These are phyloP conservation scores for Paramecium biaurelia DNA, from an alignment of 73 alveolate species.

Conservation along the genomic window DNA sequence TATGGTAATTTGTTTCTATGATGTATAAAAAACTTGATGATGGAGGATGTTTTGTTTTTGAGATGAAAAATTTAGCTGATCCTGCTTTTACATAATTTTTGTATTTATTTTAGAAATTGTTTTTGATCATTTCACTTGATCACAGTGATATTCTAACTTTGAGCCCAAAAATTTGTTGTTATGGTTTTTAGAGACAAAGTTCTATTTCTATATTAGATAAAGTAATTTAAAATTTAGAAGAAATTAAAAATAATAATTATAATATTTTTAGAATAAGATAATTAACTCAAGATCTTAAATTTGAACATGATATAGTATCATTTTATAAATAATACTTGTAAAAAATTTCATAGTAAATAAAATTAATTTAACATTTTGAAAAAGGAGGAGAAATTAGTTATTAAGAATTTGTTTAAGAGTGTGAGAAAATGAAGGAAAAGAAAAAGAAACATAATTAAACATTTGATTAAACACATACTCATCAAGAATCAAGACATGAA, in stretches of 20 bases:
- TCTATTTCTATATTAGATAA: neutral
- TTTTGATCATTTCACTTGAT: neutral
- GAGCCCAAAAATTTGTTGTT: neutral
- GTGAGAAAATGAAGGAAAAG: neutral
- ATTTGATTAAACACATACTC: neutral
- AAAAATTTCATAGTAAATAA: neutral
- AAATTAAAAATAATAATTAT: neutral
- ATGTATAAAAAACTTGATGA: neutral
- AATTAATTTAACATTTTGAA: neutral
- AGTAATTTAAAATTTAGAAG: neutral
- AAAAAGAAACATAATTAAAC: neutral
- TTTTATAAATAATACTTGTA: neutral
- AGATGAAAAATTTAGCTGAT: neutral
- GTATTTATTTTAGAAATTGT: neutral
- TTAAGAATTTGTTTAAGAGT: neutral
- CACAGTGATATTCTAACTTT: neutral
- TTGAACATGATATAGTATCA: neutral
- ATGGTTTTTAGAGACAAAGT: neutral
- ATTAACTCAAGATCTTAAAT: neutral
- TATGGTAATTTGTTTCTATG: neutral
- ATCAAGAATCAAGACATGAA: neutral
- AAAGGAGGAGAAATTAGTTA: neutral
- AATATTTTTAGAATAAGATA: neutral
- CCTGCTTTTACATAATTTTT: neutral
- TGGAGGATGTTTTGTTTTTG: slow-evolving; percentile 22